These are phyloP conservation scores for Euphrasia arctica DNA, from an alignment of 305 asterid genomes.

Conservation along the genomic window DNA sequence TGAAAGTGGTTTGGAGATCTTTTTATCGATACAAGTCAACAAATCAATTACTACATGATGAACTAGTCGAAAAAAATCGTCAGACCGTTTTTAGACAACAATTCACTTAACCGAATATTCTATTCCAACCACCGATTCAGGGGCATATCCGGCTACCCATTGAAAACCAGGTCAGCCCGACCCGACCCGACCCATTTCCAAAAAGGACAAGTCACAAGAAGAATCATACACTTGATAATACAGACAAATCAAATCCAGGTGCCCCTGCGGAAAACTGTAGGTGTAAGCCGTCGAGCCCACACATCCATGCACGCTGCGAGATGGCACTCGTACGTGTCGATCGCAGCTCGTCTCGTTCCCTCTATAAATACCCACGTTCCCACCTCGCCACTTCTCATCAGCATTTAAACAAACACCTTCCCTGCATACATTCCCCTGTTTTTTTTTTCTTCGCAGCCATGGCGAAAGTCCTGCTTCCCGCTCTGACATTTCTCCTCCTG, in stretches of 20 bases:
- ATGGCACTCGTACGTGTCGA: constrained; percentile 35
- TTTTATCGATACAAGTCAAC: too few species aligned
- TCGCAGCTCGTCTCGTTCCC: not conserved
- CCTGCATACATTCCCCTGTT: not conserved
- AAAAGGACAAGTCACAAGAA: not conserved
- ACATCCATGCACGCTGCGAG: constrained; percentile 40
- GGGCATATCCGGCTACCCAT: too few species aligned
- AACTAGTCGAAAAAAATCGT: too few species aligned
- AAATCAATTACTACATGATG: too few species aligned
- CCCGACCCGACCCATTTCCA: not conserved
- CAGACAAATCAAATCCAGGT: constrained; percentile 14
- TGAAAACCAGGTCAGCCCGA: too few species aligned
- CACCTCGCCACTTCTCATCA: constrained; percentile 28
- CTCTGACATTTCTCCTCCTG: constrained; percentile 31
- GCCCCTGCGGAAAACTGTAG: constrained; percentile 20
- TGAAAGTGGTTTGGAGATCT: too few species aligned
- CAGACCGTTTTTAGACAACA: too few species aligned
- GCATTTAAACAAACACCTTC: too few species aligned
- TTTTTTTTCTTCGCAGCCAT: constrained; percentile 16
- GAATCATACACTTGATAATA: too few species aligned
- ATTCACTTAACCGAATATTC: too few species aligned
- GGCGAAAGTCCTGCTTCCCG: constrained; percentile 26
- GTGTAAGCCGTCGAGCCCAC: constrained; percentile 31
- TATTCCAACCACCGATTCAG: too few species aligned
- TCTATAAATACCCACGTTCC: constrained; percentile 27